Evolutionary conservation across 169 alveolate genomes (phyloP).

Genomic region (Eimeria sp.): DNA sequence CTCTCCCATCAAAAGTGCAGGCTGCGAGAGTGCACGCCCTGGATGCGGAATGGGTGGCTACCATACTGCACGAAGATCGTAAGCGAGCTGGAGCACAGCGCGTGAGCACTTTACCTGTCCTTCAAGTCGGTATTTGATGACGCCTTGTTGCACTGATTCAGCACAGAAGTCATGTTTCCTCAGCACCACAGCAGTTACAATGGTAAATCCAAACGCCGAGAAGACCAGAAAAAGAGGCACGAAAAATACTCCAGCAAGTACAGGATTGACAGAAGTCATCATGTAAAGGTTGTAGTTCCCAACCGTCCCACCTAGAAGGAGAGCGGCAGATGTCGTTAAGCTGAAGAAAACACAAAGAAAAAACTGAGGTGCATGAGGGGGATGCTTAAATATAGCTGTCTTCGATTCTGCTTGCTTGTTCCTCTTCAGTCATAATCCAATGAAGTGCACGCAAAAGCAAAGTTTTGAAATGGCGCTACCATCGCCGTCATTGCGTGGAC

Average conservation of each 20-base stretch:
- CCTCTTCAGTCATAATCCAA: neutral
- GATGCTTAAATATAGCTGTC: neutral
- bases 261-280: neutral
- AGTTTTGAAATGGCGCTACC: neutral
- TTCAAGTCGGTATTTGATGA: conserved; percentile 19
- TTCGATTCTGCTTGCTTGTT: neutral
- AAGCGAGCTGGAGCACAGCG: neutral
- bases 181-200: conserved; percentile 69
- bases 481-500: neutral
- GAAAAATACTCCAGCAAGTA: conserved; percentile 59
- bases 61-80: neutral
- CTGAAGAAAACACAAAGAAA: neutral
- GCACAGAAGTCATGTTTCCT: conserved; percentile 62
- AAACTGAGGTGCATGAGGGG: neutral
- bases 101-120: neutral
- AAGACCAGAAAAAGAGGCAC: conserved; percentile 69
- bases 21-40: neutral
- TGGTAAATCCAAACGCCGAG: conserved; percentile 52
- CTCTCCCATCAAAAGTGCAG: neutral
- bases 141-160: conserved; percentile 3
- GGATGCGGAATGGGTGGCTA: neutral
- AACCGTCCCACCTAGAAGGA: conserved; percentile 50
- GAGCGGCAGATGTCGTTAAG: conserved; percentile 68
- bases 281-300: conserved; percentile 57
- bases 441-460: neutral